phyloP scores from a whole-genome alignment of 1,139 yeast species.

The Sugiyamaella neomexicana region DNA sequence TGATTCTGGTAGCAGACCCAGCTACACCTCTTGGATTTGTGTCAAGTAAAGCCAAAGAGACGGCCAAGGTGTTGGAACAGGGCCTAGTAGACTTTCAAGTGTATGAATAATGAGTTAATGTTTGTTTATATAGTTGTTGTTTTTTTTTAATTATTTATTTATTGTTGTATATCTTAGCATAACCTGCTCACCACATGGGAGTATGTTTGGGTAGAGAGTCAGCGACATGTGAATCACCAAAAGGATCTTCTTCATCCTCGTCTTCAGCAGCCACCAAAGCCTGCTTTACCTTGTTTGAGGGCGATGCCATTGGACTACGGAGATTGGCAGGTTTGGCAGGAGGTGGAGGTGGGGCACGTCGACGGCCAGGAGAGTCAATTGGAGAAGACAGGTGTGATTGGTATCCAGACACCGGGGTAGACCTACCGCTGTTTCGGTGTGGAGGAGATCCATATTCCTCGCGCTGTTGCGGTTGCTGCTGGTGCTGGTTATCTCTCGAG shows the following conservation, averaged over 20 bases:
- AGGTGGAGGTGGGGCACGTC: slow-evolving; percentile 38
- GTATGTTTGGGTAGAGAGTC: slow-evolving; percentile 30
- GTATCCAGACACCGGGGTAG: slow-evolving; percentile 12
- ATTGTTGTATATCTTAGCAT: neutral
- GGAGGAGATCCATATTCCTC: slow-evolving; percentile 21
- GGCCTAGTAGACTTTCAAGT: slow-evolving; percentile 32
- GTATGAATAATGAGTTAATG: slow-evolving; percentile 10
- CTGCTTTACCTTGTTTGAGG: neutral
- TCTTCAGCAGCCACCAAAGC: slow-evolving; percentile 24
- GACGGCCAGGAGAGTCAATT: slow-evolving; percentile 27
- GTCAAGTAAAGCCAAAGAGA: slow-evolving; percentile 30
- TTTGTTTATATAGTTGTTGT: neutral
- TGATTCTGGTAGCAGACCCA: slow-evolving; percentile 34
- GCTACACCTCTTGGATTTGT: slow-evolving; percentile 34
- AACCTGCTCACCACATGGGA: slow-evolving; percentile 30
- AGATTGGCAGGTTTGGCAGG: slow-evolving; percentile 35
- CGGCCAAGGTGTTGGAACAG: slow-evolving; percentile 30
- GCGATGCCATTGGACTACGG: slow-evolving; percentile 14
- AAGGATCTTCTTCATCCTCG: slow-evolving; percentile 58
- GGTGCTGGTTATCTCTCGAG: slow-evolving; percentile 29
- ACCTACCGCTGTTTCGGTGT: slow-evolving; percentile 8
- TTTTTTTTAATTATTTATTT: neutral
- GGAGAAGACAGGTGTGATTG: slow-evolving; percentile 8
- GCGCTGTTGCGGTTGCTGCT: slow-evolving; percentile 2
- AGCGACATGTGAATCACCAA: slow-evolving; percentile 58